Conservation (phyloP, 2,329 filamentous ascomycete genomes). For the Fusarium haematococcum region DNA sequence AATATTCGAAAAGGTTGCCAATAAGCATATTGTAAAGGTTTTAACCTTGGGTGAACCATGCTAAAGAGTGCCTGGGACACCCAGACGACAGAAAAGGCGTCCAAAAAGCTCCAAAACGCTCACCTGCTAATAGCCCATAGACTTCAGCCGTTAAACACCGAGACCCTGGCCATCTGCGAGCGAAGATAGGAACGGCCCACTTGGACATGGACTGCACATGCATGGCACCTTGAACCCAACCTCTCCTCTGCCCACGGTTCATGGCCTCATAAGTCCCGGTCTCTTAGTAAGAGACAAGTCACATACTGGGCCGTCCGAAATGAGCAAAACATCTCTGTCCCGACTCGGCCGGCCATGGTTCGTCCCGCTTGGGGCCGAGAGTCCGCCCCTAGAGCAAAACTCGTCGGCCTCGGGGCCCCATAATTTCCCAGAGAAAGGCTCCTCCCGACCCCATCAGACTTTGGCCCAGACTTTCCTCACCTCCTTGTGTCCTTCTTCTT, state of each 20-base stretch:
- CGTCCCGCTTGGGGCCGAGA: constrained; percentile 37
- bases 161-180: not conserved
- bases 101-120: not conserved
- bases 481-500: constrained; percentile 18
- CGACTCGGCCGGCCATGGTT: constrained; percentile 31
- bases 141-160: not conserved
- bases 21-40: not conserved
- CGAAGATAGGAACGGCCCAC: constrained; percentile 1
- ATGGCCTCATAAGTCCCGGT: not conserved
- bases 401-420: constrained; percentile 30
- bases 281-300: not conserved
- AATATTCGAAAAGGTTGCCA: not conserved
- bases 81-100: not conserved
- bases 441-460: constrained; percentile 26
- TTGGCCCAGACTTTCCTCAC: constrained; percentile 29
- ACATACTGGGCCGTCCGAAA: not conserved
- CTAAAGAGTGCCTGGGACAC: not conserved
- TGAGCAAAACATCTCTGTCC: constrained; percentile 5
- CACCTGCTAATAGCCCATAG: not conserved
- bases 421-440: constrained; percentile 30
- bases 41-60: not conserved
- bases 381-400: constrained; percentile 33
- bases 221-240: not conserved
- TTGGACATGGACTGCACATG: not conserved
- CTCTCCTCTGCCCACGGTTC: not conserved